These are phyloP conservation scores for Colletotrichum destructivum DNA, from an alignment of 2,329 filamentous ascomycete genomes.

Conservation along the genomic window DNA sequence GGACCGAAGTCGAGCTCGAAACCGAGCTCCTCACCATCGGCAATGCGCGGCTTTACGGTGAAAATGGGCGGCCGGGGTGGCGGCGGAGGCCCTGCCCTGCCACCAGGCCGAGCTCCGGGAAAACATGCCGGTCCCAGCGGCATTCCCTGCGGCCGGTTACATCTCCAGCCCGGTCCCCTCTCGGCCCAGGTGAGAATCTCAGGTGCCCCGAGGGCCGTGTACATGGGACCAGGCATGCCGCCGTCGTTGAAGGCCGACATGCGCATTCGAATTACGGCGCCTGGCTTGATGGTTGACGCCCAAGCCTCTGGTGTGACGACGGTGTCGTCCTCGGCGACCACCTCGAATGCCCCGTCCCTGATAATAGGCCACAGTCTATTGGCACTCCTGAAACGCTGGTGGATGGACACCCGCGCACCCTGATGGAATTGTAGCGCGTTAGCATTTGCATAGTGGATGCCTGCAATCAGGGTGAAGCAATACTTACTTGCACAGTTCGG, in stretches of 20 bases:
- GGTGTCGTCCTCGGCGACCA: conserved; percentile 13
- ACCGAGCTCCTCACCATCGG: background rate
- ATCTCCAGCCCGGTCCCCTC: no score
- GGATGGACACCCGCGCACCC: conserved; percentile 27
- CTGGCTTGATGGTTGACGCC: conserved; percentile 32
- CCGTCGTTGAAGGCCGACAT: conserved; percentile 32
- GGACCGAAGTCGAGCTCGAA: conserved; percentile 27
- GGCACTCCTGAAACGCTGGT: conserved; percentile 26
- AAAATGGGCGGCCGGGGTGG: background rate
- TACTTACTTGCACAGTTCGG: conserved; percentile 27
- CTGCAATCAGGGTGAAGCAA: no score
- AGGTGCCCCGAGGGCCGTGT: background rate
- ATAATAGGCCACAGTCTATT: conserved; percentile 27
- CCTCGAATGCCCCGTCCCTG: conserved; percentile 26
- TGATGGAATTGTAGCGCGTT: background rate
- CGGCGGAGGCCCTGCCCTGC: background rate
- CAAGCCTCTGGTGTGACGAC: conserved; percentile 30
- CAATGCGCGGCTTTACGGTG: background rate
- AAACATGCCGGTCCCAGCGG: background rate
- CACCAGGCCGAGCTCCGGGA: background rate
- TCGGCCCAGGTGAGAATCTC: conserved; percentile 23
- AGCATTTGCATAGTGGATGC: background rate
- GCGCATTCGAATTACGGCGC: conserved; percentile 27
- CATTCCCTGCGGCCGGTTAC: no score
- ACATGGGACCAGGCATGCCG: background rate